A percentile compares a stretch with the other conserved stretches of the same genome.
phyloP scores from a whole-genome alignment of 2,329 filamentous ascomycete species.

The Trichocomaceae sp. region DNA sequence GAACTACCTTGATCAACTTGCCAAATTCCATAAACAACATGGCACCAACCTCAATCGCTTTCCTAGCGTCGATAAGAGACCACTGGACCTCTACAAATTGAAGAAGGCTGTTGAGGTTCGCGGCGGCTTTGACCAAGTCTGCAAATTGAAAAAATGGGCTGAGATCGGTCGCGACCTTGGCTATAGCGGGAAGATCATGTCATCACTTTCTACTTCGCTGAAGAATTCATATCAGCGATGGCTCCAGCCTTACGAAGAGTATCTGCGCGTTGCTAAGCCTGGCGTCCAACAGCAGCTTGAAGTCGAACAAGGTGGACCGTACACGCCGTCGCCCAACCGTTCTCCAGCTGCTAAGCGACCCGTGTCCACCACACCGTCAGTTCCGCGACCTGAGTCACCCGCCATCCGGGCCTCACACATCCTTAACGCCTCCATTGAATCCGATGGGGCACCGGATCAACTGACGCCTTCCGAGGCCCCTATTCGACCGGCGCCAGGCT shows the following conservation, averaged over 20 bases:
- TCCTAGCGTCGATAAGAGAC: constrained; percentile 95
- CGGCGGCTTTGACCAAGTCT: constrained; percentile 92
- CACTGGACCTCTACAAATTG: constrained; percentile 86
- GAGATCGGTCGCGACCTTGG: constrained; percentile 94
- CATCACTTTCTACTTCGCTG: constrained; percentile 89
- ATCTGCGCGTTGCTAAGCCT: constrained; percentile 81
- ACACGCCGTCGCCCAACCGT: constrained; percentile 70
- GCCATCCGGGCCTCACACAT: constrained; percentile 53
- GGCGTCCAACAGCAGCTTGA: constrained; percentile 95
- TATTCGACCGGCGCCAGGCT: constrained; percentile 45
- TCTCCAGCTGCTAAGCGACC: constrained; percentile 59
- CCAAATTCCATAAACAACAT: constrained; percentile 95
- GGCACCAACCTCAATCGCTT: constrained; percentile 90
- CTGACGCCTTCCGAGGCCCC: constrained; percentile 32
- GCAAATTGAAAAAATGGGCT: constrained; percentile 97
- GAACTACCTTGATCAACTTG: constrained; percentile 88
- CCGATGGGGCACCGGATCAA: constrained; percentile 27
- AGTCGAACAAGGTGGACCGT: constrained; percentile 82
- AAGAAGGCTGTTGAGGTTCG: constrained; percentile 95
- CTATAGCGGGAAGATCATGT: constrained; percentile 99
- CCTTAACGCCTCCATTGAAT: constrained; percentile 48
- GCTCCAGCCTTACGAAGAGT: constrained; percentile 95
- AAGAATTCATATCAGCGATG: constrained; percentile 98
- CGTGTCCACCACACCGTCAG: constrained; percentile 37
- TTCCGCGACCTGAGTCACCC: constrained; percentile 59